phyloP scores from a whole-genome alignment of 2,329 filamentous ascomycete genomes.

The Daldinia eschscholtzii region DNA sequence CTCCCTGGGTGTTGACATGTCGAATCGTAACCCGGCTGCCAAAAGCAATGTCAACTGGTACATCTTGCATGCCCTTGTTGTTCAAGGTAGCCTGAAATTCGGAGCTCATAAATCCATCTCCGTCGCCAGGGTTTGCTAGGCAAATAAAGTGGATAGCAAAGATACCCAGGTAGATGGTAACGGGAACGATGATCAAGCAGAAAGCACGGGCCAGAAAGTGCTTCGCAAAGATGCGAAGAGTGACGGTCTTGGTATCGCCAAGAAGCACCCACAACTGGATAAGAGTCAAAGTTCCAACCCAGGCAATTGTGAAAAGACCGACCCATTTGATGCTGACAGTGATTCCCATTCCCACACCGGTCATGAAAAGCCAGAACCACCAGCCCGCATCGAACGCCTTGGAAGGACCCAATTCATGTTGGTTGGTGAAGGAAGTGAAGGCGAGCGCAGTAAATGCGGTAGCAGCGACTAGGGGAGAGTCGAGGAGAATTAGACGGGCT shows the following conservation, averaged over 20 bases:
- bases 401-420: slow-evolving; percentile 90
- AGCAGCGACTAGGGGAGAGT: slow-evolving; percentile 93
- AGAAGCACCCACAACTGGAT: slow-evolving; percentile 96
- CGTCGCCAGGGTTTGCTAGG: slow-evolving; percentile 93
- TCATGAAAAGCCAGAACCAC: slow-evolving; percentile 98
- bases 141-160: slow-evolving; percentile 97
- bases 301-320: slow-evolving; percentile 97
- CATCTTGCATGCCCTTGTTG: slow-evolving; percentile 95
- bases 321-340: slow-evolving; percentile 99
- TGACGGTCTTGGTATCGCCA: slow-evolving; percentile 88
- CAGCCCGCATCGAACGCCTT: slow-evolving; percentile 90
- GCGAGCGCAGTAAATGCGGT: slow-evolving; percentile 91
- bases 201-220: slow-evolving; percentile 92
- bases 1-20: slow-evolving; percentile 97
- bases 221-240: slow-evolving; percentile 88
- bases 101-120: slow-evolving; percentile 99
- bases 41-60: slow-evolving; percentile 89
- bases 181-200: slow-evolving; percentile 89
- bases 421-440: slow-evolving; percentile 94
- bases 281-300: slow-evolving; percentile 91
- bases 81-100: slow-evolving; percentile 99
- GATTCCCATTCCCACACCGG: slow-evolving; percentile 87
- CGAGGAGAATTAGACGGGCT: slow-evolving; percentile 93
- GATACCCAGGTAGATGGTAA: slow-evolving; percentile 94
- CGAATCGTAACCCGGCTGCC: slow-evolving; percentile 88